Evolutionary conservation across 129 eudicot species (phyloP).

Genomic region (Helichrysum umbraculigerum): DNA sequence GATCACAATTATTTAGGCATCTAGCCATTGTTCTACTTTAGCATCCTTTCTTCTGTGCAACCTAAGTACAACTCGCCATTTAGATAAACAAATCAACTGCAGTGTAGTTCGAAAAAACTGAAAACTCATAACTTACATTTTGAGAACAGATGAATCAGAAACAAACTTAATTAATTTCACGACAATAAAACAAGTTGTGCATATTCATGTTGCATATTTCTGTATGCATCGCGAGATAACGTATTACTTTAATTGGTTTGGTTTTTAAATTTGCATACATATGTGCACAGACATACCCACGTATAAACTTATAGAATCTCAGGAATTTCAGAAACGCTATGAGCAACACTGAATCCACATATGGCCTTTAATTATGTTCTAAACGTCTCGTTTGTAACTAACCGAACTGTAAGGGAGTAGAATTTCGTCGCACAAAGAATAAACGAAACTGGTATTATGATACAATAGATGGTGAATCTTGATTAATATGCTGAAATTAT

Average conservation of each 20-base stretch:
- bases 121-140: no score
- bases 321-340: not conserved
- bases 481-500: not conserved
- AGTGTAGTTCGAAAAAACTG: no score
- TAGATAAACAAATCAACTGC: no score
- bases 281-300: not conserved
- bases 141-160: no score
- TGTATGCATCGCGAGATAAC: not conserved
- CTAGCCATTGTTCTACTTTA: no score
- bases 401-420: not conserved
- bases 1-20: no score
- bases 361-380: not conserved
- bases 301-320: not conserved
- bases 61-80: no score
- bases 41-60: no score
- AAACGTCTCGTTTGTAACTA: not conserved
- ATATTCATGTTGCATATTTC: not conserved
- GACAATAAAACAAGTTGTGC: not conserved
- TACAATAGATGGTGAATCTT: not conserved
- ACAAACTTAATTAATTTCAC: no score
- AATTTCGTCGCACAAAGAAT: not conserved
- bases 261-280: no score
- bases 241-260: not conserved
- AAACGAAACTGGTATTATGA: no score
- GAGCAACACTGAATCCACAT: not conserved